These are phyloP conservation scores for Nepenthes gracilis DNA, from an alignment of 148 eudicot species.

Conservation along the genomic window DNA sequence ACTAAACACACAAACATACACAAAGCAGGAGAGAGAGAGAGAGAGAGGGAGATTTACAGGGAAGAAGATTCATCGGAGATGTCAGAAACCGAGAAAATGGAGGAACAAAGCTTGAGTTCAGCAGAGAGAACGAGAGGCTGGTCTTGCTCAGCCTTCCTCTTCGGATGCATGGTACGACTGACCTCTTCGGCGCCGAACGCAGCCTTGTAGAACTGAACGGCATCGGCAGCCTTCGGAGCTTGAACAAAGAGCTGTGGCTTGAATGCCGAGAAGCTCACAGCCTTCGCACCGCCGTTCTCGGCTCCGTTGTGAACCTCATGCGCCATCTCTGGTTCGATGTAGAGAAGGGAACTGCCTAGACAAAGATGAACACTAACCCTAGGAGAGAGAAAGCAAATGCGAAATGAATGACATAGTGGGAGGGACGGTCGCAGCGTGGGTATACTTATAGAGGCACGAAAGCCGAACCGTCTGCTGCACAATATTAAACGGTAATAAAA, in stretches of 20 bases:
- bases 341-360: not conserved
- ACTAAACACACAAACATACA: not conserved
- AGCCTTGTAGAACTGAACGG: slow-evolving; percentile 73
- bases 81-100: slow-evolving; percentile 47
- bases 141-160: slow-evolving; percentile 91
- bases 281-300: slow-evolving; percentile 16
- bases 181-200: slow-evolving; percentile 87
- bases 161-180: slow-evolving; percentile 40
- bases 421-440: slow-evolving; percentile 1
- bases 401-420: not conserved
- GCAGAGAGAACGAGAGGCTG: slow-evolving; percentile 57
- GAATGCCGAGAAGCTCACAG: slow-evolving; percentile 35
- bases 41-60: slow-evolving; percentile 8
- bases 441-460: not conserved
- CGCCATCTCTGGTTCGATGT: not conserved
- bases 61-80: slow-evolving; percentile 35
- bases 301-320: slow-evolving; percentile 38
- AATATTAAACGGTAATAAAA: too few relatives aligned
- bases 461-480: too few relatives aligned
- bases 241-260: slow-evolving; percentile 57
- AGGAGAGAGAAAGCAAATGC: slow-evolving; percentile 27
- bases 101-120: slow-evolving; percentile 53
- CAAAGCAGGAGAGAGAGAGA: not conserved
- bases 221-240: slow-evolving; percentile 55
- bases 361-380: slow-evolving; percentile 22